These are phyloP conservation scores for Aegilops umbellulata DNA, from an alignment of 176 grass and related monocot genomes.

Conservation along the genomic window DNA sequence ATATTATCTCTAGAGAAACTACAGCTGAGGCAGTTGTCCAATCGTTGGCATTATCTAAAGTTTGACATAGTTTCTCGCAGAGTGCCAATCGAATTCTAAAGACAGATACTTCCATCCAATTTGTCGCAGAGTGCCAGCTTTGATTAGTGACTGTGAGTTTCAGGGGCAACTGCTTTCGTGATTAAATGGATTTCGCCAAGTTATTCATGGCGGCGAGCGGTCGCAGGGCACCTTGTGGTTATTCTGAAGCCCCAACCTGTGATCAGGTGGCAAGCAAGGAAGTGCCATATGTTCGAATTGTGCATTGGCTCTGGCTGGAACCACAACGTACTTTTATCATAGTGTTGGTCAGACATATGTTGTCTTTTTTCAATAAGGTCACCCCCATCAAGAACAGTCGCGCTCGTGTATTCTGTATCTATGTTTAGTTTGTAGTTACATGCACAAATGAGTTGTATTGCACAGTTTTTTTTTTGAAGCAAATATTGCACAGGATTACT, in stretches of 20 bases:
- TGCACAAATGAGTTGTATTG: conserved; percentile 33
- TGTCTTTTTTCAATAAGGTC: conserved; percentile 42
- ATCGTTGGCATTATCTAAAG: conserved; percentile 21
- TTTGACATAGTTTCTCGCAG: conserved; percentile 21
- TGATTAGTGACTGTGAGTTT: conserved; percentile 15
- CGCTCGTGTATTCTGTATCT: conserved; percentile 37
- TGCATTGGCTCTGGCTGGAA: conserved; percentile 25
- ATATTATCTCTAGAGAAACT: conserved; percentile 33
- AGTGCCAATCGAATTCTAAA: conserved; percentile 9
- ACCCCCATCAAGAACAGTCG: conserved; percentile 1
- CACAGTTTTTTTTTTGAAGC: conserved; percentile 13
- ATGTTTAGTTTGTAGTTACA: conserved; percentile 38
- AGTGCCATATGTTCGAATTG: conserved; percentile 17
- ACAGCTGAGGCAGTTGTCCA: conserved; percentile 24
- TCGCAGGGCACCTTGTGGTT: conserved; percentile 6
- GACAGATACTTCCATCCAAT: not conserved
- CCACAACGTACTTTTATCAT: conserved; percentile 5
- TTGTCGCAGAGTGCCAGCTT: conserved; percentile 14
- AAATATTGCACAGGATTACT: conserved; percentile 18
- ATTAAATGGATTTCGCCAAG: not conserved
- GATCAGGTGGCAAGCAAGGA: conserved; percentile 32
- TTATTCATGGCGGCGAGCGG: conserved; percentile 2
- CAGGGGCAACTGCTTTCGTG: conserved; percentile 24
- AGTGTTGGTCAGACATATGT: conserved; percentile 24
- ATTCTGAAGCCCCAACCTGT: not conserved